Evolutionary conservation across 1,284 basidiomycete genomes (phyloP).

Genomic region (Ganoderma boninense): DNA sequence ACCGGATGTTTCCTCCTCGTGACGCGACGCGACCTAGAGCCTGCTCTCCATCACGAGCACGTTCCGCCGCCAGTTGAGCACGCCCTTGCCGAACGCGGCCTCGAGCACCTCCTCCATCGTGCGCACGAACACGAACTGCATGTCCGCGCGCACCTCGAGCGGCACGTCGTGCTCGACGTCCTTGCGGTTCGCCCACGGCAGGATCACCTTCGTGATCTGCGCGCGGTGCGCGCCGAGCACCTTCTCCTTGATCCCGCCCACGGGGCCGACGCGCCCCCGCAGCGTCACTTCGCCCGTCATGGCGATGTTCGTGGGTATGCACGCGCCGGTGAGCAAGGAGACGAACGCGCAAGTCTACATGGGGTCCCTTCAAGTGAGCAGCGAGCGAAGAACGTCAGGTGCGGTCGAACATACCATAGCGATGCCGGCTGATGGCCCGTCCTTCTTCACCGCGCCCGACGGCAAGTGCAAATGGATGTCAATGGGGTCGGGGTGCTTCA

Average conservation of each 20-base stretch:
- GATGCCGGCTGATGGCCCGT: slow-evolving; percentile 89
- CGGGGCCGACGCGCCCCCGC: slow-evolving; percentile 80
- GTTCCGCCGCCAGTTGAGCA: slow-evolving; percentile 63
- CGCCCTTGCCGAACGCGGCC: slow-evolving; percentile 78
- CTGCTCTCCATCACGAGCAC: slow-evolving; percentile 61
- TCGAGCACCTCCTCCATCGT: slow-evolving; percentile 84
- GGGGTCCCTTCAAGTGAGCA: background rate
- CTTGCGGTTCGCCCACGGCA: slow-evolving; percentile 85
- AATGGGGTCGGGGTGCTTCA: slow-evolving; percentile 73
- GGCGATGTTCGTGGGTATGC: slow-evolving; percentile 73
- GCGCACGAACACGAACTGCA: slow-evolving; percentile 83
- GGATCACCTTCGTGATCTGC: slow-evolving; percentile 80
- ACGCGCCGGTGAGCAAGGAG: slow-evolving; percentile 80
- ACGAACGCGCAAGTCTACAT: slow-evolving; percentile 82
- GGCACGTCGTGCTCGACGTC: slow-evolving; percentile 89
- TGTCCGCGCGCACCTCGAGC: slow-evolving; percentile 70
- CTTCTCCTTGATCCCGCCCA: slow-evolving; percentile 87
- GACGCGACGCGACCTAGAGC: slow-evolving; percentile 42
- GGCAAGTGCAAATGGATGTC: slow-evolving; percentile 93
- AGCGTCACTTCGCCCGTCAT: slow-evolving; percentile 90
- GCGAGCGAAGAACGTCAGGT: background rate
- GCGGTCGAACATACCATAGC: slow-evolving; percentile 68
- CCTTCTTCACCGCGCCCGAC: slow-evolving; percentile 89
- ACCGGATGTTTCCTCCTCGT: background rate
- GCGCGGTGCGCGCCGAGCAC: slow-evolving; percentile 87